phyloP scores from a whole-genome alignment of 257 asterid genomes.

The Primulina eburnea region DNA sequence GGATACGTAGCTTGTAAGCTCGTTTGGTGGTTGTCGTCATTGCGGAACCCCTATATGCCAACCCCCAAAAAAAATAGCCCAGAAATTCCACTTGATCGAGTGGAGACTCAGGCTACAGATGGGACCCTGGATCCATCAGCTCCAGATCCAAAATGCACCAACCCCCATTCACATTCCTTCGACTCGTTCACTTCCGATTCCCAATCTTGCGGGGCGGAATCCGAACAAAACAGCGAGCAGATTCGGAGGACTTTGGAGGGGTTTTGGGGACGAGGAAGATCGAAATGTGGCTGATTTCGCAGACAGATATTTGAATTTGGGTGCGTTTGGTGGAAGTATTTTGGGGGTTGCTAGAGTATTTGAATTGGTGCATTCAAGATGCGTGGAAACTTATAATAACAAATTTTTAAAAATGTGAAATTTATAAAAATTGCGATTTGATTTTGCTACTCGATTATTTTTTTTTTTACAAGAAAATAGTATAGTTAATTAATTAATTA shows the following conservation, averaged over 20 bases:
- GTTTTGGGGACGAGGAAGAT: neutral
- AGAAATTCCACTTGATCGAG: slow-evolving; percentile 42
- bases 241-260: neutral
- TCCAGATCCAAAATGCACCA: slow-evolving; percentile 38
- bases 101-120: slow-evolving; percentile 12
- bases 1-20: slow-evolving; percentile 99
- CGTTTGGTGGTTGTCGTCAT: slow-evolving; percentile 87
- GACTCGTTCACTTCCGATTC: slow-evolving; percentile 22
- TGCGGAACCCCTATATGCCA: slow-evolving; percentile 27
- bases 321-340: slow-evolving; percentile 25
- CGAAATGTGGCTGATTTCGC: slow-evolving; percentile 2
- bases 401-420: too few relatives aligned
- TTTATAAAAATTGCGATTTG: too few relatives aligned
- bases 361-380: too few relatives aligned
- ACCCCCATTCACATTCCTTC: slow-evolving; percentile 34
- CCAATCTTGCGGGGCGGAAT: slow-evolving; percentile 4
- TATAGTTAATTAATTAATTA: too few relatives aligned
- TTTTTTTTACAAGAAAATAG: too few relatives aligned
- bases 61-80: slow-evolving; percentile 1
- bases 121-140: slow-evolving; percentile 10
- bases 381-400: too few relatives aligned
- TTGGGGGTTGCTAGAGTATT: neutral
- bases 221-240: neutral
- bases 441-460: too few relatives aligned
- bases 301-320: slow-evolving; percentile 32